Conservation (phyloP, 2,329 filamentous ascomycete species). For the Fusarium zealandicum region DNA sequence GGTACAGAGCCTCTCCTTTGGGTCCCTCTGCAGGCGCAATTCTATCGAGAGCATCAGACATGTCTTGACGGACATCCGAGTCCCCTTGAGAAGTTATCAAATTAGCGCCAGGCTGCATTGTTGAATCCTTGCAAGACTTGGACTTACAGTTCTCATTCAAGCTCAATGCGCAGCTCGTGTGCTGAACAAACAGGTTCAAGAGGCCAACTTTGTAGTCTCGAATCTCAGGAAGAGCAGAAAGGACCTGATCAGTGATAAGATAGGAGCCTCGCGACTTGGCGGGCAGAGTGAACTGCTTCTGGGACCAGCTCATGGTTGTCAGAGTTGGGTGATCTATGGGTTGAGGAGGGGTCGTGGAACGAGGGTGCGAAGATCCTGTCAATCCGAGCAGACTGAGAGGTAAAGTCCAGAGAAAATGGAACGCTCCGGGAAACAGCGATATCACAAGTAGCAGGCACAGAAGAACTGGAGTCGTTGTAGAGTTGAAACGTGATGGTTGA, state of each 20-base stretch:
- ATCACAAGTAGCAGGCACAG: slow-evolving; percentile 58
- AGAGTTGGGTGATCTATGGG: slow-evolving; percentile 33
- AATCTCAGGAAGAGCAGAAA: slow-evolving; percentile 78
- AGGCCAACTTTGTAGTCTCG: slow-evolving; percentile 83
- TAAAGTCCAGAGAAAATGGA: slow-evolving; percentile 60
- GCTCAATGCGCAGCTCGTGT: slow-evolving; percentile 88
- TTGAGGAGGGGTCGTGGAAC: slow-evolving; percentile 41
- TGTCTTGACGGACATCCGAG: slow-evolving; percentile 84
- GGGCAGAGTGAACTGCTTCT: slow-evolving; percentile 85
- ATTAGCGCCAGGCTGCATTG: slow-evolving; percentile 47
- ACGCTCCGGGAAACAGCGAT: slow-evolving; percentile 60
- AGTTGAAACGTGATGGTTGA: slow-evolving; percentile 50
- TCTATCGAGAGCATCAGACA: slow-evolving; percentile 91
- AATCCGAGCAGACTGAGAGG: slow-evolving; percentile 53
- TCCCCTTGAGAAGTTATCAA: slow-evolving; percentile 57
- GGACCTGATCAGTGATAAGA: slow-evolving; percentile 82
- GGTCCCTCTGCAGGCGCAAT: slow-evolving; percentile 81
- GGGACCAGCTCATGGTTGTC: slow-evolving; percentile 74
- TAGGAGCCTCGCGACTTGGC: slow-evolving; percentile 82
- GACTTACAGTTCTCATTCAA: slow-evolving; percentile 85
- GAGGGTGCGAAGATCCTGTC: slow-evolving; percentile 41
- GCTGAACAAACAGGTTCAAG: slow-evolving; percentile 91
- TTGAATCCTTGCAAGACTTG: neutral
- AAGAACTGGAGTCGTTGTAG: slow-evolving; percentile 51
- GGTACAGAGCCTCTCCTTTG: slow-evolving; percentile 77